Conservation (phyloP, 2,329 filamentous ascomycete genomes). For the Xylaria hypoxylon region DNA sequence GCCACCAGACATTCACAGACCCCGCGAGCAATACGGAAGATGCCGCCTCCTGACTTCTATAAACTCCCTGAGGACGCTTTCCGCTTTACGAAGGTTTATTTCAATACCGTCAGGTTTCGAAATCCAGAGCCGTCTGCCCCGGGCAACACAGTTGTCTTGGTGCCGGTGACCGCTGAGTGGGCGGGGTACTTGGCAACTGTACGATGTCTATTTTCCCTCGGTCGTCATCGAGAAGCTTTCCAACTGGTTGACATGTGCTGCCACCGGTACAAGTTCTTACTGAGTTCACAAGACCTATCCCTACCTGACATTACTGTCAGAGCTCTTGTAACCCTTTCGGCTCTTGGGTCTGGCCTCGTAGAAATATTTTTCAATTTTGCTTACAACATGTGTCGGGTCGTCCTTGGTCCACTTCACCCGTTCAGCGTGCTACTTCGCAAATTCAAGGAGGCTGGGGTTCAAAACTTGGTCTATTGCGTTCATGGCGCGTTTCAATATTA, state of each 20-base stretch:
- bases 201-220: neutral
- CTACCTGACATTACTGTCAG: neutral
- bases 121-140: neutral
- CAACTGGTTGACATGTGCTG: slow-evolving; percentile 17
- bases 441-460: neutral
- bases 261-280: slow-evolving; percentile 10
- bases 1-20: neutral
- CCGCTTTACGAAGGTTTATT: slow-evolving; percentile 1
- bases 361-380: slow-evolving; percentile 4
- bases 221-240: neutral
- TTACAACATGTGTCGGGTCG: slow-evolving; percentile 9
- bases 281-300: neutral
- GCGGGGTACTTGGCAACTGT: neutral
- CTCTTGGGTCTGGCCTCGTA: neutral
- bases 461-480: neutral
- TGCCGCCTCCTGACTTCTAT: slow-evolving; percentile 18
- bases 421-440: slow-evolving; percentile 11
- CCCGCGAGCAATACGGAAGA: neutral
- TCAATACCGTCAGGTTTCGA: slow-evolving; percentile 1
- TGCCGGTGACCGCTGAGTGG: too few relatives aligned
- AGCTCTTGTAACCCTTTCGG: neutral
- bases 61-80: slow-evolving; percentile 6
- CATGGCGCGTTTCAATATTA: neutral
- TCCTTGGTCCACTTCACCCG: slow-evolving; percentile 9
- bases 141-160: neutral